These are phyloP conservation scores for Pestalotiopsis fici DNA, from an alignment of 2,329 filamentous ascomycete genomes.

Conservation along the genomic window DNA sequence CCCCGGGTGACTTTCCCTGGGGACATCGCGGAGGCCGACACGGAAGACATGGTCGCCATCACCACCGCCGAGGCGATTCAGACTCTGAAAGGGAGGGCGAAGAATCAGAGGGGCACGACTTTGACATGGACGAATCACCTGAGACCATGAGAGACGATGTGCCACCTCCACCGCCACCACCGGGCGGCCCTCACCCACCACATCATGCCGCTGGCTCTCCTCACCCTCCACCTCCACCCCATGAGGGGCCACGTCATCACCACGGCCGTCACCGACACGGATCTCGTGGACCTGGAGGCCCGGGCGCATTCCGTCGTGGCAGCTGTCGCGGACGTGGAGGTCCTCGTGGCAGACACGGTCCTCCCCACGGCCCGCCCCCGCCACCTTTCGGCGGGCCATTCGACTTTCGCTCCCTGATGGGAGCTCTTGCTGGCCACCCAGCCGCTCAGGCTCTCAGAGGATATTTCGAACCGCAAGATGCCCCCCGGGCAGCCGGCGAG, in stretches of 20 bases:
- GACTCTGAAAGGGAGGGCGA: conserved; percentile 21
- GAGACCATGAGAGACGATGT: conserved; percentile 26
- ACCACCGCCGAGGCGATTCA: conserved; percentile 23
- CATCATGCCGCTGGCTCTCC: conserved; percentile 18
- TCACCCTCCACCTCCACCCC: conserved; percentile 15
- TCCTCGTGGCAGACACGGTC: conserved; percentile 18
- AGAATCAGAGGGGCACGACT: conserved; percentile 24
- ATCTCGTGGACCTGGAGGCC: conserved; percentile 13
- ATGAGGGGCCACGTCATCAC: conserved; percentile 7
- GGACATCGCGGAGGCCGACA: conserved; percentile 15
- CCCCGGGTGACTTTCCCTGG: conserved; percentile 13
- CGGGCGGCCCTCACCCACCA: conserved; percentile 13
- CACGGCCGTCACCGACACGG: conserved; percentile 21
- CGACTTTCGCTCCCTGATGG: conserved; percentile 41
- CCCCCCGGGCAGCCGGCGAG: conserved; percentile 10
- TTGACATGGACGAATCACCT: conserved; percentile 35
- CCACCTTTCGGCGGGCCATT: conserved; percentile 27
- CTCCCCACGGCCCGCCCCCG: conserved; percentile 19
- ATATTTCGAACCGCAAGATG: conserved; percentile 31
- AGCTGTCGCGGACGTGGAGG: conserved; percentile 20
- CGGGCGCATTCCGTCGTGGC: conserved; percentile 13
- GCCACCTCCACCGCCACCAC: conserved; percentile 14
- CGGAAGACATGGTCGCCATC: conserved; percentile 19
- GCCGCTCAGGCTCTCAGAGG: conserved; percentile 42
- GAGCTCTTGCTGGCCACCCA: conserved; percentile 41